These are phyloP conservation scores for Tetrapisispora namnaoensis DNA, from an alignment of 805 yeast species.

Conservation along the genomic window DNA sequence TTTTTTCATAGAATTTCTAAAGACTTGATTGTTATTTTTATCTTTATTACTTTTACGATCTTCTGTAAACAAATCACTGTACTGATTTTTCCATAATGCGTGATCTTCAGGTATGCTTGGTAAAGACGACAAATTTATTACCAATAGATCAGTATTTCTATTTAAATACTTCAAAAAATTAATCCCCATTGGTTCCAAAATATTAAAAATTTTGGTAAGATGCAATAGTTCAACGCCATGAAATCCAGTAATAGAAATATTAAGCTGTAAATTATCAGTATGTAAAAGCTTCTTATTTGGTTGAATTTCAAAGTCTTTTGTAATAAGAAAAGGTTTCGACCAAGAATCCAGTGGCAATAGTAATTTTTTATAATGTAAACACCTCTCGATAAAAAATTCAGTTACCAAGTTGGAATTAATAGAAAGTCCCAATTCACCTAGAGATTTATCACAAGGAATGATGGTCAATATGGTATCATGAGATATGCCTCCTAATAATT, in stretches of 20 bases:
- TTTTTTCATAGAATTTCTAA: slow-evolving; percentile 26
- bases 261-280: slow-evolving; percentile 5
- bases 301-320: slow-evolving; percentile 20
- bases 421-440: slow-evolving; percentile 6
- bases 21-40: slow-evolving; percentile 16
- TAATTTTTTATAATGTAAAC: slow-evolving; percentile 45
- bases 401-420: slow-evolving; percentile 37
- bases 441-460: slow-evolving; percentile 18
- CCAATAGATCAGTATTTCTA: slow-evolving; percentile 21
- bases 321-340: slow-evolving; percentile 43
- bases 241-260: slow-evolving; percentile 59
- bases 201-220: slow-evolving; percentile 48
- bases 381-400: slow-evolving; percentile 75
- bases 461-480: slow-evolving; percentile 7
- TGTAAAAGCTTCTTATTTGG: slow-evolving; percentile 20
- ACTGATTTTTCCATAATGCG: slow-evolving; percentile 24
- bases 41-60: slow-evolving; percentile 7
- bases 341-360: slow-evolving; percentile 43
- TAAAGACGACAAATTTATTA: slow-evolving; percentile 24
- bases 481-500: neutral
- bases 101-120: slow-evolving; percentile 19
- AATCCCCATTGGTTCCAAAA: slow-evolving; percentile 34
- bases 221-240: slow-evolving; percentile 70
- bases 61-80: slow-evolving; percentile 18
- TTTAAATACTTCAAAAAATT: slow-evolving; percentile 20